phyloP scores from a whole-genome alignment of 2,329 filamentous ascomycete species.

The Penicillium sp. region DNA sequence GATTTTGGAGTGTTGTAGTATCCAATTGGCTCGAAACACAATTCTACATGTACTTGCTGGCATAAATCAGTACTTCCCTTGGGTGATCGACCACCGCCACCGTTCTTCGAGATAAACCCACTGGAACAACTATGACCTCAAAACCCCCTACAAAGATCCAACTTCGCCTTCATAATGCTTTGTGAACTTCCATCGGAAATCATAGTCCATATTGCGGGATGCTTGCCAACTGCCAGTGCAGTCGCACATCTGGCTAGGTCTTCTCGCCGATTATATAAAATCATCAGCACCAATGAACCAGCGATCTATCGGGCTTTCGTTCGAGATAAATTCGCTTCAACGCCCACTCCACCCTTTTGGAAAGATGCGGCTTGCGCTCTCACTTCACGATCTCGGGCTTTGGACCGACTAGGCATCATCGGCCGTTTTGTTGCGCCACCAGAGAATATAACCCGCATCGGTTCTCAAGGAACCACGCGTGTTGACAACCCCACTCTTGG shows the following conservation, averaged over 20 bases:
- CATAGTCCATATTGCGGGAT: conserved; percentile 37
- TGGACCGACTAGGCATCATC: conserved; percentile 52
- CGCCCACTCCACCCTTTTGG: conserved; percentile 41
- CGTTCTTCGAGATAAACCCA: not conserved
- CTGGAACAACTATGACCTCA: not conserved
- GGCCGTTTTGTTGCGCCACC: conserved; percentile 49
- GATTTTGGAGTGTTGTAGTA: too few relatives aligned
- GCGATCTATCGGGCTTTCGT: conserved; percentile 45
- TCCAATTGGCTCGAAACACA: too few relatives aligned
- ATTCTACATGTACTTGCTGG: too few relatives aligned
- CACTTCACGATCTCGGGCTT: conserved; percentile 52
- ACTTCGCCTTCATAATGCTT: conserved; percentile 23
- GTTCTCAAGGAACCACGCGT: conserved; percentile 32
- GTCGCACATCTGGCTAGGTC: conserved; percentile 44
- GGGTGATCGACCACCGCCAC: too few relatives aligned
- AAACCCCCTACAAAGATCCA: not conserved
- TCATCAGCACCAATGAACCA: conserved; percentile 47
- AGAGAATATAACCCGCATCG: conserved; percentile 37
- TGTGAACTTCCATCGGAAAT: conserved; percentile 40
- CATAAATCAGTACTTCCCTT: too few relatives aligned
- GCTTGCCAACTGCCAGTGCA: conserved; percentile 44
- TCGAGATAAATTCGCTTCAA: conserved; percentile 45
- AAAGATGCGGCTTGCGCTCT: conserved; percentile 50
- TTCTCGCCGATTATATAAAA: conserved; percentile 42
- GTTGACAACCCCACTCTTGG: conserved; percentile 50